Conservation (phyloP, 306 rosid genomes). For the Luffa acutangula region DNA sequence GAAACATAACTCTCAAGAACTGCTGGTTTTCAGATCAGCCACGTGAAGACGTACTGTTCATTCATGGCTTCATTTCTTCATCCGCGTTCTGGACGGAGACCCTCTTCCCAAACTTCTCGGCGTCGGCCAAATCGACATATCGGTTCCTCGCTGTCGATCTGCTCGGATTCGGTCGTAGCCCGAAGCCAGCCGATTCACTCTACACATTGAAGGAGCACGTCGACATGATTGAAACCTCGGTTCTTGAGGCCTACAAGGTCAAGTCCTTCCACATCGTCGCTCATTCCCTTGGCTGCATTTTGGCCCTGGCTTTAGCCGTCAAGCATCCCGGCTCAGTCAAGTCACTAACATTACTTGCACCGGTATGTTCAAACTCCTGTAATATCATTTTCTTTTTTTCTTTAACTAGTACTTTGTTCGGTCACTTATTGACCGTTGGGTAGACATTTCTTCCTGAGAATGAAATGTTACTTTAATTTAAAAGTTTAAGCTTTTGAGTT, state of each 20-base stretch:
- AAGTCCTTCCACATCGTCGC: conserved; percentile 90
- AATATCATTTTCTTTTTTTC: background rate
- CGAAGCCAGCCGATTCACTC: conserved; percentile 70
- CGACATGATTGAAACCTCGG: conserved; percentile 70
- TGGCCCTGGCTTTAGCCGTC: conserved; percentile 78
- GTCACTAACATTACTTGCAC: conserved; percentile 87
- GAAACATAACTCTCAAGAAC: background rate
- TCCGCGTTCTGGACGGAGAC: conserved; percentile 92
- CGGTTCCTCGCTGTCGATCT: conserved; percentile 81
- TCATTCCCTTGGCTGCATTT: conserved; percentile 84
- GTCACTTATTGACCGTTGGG: background rate
- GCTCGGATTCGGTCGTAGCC: conserved; percentile 89
- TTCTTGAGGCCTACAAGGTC: conserved; percentile 57
- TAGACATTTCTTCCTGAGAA: background rate
- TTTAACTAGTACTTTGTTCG: background rate
- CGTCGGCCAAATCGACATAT: conserved; percentile 29
- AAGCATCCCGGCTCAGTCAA: conserved; percentile 62
- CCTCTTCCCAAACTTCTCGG: conserved; percentile 65
- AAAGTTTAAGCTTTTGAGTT: background rate
- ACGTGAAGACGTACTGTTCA: conserved; percentile 61
- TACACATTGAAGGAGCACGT: conserved; percentile 79
- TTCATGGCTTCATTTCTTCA: conserved; percentile 90
- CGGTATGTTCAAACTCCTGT: conserved; percentile 27
- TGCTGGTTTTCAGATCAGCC: conserved; percentile 20
- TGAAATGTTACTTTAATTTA: no score